Conservation (phyloP, 108 stramenopile species). For the Pseudonitzschia pungens region DNA sequence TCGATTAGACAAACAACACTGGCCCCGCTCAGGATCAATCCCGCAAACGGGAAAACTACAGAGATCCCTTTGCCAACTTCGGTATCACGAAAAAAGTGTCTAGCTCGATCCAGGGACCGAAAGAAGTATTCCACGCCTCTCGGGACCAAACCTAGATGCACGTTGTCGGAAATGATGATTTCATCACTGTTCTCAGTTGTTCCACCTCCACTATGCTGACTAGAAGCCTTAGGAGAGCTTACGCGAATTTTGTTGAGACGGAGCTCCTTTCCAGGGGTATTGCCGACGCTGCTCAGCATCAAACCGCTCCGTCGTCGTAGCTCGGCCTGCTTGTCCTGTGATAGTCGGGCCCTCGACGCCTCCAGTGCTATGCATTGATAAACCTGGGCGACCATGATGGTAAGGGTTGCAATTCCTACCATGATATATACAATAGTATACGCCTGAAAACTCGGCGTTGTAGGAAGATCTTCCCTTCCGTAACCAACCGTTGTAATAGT, state of each 20-base stretch:
- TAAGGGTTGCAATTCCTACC: conserved; percentile 76
- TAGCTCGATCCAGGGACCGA: conserved; percentile 42
- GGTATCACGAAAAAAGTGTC: conserved; percentile 51
- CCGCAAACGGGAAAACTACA: conserved; percentile 75
- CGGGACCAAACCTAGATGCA: conserved; percentile 6
- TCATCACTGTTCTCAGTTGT: conserved; percentile 9
- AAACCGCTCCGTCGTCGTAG: conserved; percentile 23
- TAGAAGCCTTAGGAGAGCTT: neutral
- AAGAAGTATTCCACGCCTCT: conserved; percentile 27
- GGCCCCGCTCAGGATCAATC: conserved; percentile 74
- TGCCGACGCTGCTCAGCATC: conserved; percentile 5
- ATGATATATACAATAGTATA: conserved; percentile 76
- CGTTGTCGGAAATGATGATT: conserved; percentile 16
- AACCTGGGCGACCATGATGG: conserved; percentile 81
- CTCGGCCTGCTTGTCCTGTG: conserved; percentile 38
- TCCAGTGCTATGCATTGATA: conserved; percentile 82
- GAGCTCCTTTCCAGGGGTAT: neutral
- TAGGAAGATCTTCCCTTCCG: conserved; percentile 69
- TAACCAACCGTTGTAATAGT: conserved; percentile 89
- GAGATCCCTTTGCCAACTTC: conserved; percentile 62
- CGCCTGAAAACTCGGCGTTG: conserved; percentile 65
- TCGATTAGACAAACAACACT: conserved; percentile 72
- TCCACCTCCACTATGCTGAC: conserved; percentile 13
- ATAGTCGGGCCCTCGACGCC: conserved; percentile 67
- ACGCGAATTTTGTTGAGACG: neutral